phyloP scores from a whole-genome alignment of 345 rosid species.

The Hypericum perforatum region DNA sequence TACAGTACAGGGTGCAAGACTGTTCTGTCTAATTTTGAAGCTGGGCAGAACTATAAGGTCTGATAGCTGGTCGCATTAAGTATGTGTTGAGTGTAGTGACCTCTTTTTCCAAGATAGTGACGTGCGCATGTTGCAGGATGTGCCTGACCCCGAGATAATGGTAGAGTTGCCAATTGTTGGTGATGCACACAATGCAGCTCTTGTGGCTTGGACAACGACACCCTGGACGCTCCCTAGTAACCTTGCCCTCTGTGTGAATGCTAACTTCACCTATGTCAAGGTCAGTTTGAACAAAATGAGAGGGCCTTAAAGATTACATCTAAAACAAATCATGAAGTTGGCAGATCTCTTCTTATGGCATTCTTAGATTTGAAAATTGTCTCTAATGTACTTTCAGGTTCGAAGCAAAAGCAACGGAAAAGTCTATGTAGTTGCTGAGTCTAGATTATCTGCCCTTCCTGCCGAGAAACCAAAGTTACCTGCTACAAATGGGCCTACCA shows the following conservation, averaged over 20 bases:
- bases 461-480: slow-evolving; percentile 63
- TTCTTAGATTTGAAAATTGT: too few relatives aligned
- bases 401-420: slow-evolving; percentile 65
- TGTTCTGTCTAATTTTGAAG: slow-evolving; percentile 86
- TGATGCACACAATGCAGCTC: slow-evolving; percentile 70
- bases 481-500: slow-evolving; percentile 34
- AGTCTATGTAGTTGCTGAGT: slow-evolving; percentile 73
- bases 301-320: too few relatives aligned
- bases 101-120: not conserved
- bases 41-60: slow-evolving; percentile 77
- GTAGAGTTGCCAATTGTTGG: slow-evolving; percentile 71
- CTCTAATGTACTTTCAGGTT: slow-evolving; percentile 28
- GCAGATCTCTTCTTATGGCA: too few relatives aligned
- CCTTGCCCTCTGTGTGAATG: slow-evolving; percentile 88
- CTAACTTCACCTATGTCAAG: slow-evolving; percentile 64
- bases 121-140: slow-evolving; percentile 29
- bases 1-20: slow-evolving; percentile 93
- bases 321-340: too few relatives aligned
- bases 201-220: slow-evolving; percentile 97
- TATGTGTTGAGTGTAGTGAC: not conserved
- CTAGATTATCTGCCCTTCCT: slow-evolving; percentile 67
- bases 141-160: slow-evolving; percentile 83
- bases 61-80: not conserved
- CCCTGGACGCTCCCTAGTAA: slow-evolving; percentile 99
- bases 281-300: slow-evolving; percentile 17